Conservation (phyloP, 768 basidiomycete genomes). For the Suillus luteus region DNA sequence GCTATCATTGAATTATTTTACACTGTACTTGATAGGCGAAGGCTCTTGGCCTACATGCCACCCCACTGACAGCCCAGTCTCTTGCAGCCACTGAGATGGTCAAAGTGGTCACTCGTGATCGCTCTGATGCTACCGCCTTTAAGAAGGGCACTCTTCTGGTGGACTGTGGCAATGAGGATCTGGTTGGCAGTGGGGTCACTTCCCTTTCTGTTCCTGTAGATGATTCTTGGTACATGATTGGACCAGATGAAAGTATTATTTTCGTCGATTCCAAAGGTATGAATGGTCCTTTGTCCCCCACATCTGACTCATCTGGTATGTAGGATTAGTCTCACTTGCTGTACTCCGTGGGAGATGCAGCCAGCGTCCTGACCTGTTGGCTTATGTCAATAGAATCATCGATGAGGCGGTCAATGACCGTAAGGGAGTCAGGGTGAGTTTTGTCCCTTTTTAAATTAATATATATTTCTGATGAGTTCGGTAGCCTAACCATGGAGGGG, state of each 20-base stretch:
- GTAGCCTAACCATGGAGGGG: conserved; percentile 2
- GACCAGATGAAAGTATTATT: not conserved
- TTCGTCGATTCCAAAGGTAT: not conserved
- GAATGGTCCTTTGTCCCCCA: not conserved
- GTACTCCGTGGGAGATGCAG: not conserved
- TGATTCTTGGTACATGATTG: not conserved
- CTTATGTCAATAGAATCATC: not conserved
- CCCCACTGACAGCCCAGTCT: too few species aligned
- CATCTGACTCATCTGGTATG: not conserved
- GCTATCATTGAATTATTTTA: too few species aligned
- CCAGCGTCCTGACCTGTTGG: not conserved
- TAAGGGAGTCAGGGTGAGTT: not conserved
- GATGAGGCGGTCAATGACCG: not conserved
- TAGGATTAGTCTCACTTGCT: not conserved
- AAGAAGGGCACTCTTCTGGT: too few species aligned
- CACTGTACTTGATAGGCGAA: too few species aligned
- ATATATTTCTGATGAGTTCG: not conserved
- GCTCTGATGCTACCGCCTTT: too few species aligned
- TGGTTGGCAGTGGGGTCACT: too few species aligned
- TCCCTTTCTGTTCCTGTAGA: not conserved
- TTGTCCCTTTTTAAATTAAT: not conserved
- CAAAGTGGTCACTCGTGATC: too few species aligned
- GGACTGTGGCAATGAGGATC: too few species aligned
- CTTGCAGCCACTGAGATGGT: too few species aligned
- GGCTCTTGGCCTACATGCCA: too few species aligned